These are phyloP conservation scores for Candida sanyaensis DNA, from an alignment of 1,139 yeast species.

Conservation along the genomic window DNA sequence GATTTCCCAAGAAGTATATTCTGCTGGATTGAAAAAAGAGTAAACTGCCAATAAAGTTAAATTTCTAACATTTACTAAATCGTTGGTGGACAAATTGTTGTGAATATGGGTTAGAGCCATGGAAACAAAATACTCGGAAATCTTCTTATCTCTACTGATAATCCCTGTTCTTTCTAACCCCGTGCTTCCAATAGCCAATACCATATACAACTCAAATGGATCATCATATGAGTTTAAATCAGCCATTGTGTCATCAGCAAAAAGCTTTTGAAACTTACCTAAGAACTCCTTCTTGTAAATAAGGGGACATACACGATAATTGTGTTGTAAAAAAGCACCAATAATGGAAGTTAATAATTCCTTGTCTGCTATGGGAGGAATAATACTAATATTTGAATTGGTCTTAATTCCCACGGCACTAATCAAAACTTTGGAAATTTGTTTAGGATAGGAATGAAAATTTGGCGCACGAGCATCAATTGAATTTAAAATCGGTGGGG, in stretches of 20 bases:
- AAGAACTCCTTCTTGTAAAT: conserved; percentile 38
- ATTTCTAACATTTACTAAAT: conserved; percentile 36
- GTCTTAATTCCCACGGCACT: conserved; percentile 19
- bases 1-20: conserved; percentile 49
- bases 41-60: conserved; percentile 44
- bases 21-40: conserved; percentile 46
- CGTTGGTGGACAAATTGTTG: conserved; percentile 33
- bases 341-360: conserved; percentile 14
- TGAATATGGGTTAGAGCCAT: conserved; percentile 24
- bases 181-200: conserved; percentile 51
- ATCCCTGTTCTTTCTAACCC: conserved; percentile 38
- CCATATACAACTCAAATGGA: conserved; percentile 45
- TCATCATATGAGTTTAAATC: conserved; percentile 22
- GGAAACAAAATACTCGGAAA: conserved; percentile 19
- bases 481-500: conserved; percentile 12
- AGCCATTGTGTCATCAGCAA: conserved; percentile 7
- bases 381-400: conserved; percentile 17
- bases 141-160: conserved; percentile 29
- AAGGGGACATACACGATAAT: conserved; percentile 45
- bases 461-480: conserved; percentile 17
- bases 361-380: conserved; percentile 17
- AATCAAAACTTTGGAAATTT: conserved; percentile 17
- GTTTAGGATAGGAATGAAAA: conserved; percentile 17
- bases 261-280: conserved; percentile 21
- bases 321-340: conserved; percentile 43